Base-by-base conservation (phyloP, 2,329 filamentous ascomycete genomes). In the Epichloe gansuensis region DNA sequence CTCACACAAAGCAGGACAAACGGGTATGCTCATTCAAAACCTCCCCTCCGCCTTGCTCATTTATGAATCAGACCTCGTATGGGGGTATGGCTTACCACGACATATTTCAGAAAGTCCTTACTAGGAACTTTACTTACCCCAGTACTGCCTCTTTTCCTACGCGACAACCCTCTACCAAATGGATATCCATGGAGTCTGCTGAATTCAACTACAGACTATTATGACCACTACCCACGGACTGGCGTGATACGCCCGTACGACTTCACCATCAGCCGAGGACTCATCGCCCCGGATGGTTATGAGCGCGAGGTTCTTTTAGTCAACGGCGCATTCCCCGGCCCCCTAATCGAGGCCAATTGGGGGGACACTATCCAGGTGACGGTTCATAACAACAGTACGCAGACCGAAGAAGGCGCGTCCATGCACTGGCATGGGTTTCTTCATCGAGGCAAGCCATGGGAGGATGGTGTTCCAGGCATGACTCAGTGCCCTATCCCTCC, bases 401-500 rank as follows among this genome's bases (percentile, higher is more conserved):
- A 62, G 2, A 68, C 45, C 56, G 71, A 60, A 60, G 81, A 64
- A 68, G 76, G 76, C 11, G 68, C 71, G 0, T 59, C 70, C 3
- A 63, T 79, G 3, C 76, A 80, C 60, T 78, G 74, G 74, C 76
- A 80, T 53, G 76, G 76, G 0, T 71, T 79, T 51, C 65, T 74
- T 2, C 75, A 78, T 54, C 66, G 68, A 2, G 62, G 61, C 2
- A 78, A 68, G 1, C 72, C 74, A 1, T 73, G 76, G 68, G 72
- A 80, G 55, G 76, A 80, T 53, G 76, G 76, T 31, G 71, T 73
- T 0, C 74, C 74, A 0, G 71, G 71, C 8, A 66, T 79, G 3
- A 65, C 70, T 0, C 82, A 88, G 63, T 89, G 84, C 56, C 83
- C 84, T 2, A 80, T 87, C 53, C 70, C 81, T 5, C 82, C 83